Evolutionary conservation across 331 rosid genomes (phyloP), one percentile per base, ranked within the genome.

Genomic region (Malus hybrid): DNA sequence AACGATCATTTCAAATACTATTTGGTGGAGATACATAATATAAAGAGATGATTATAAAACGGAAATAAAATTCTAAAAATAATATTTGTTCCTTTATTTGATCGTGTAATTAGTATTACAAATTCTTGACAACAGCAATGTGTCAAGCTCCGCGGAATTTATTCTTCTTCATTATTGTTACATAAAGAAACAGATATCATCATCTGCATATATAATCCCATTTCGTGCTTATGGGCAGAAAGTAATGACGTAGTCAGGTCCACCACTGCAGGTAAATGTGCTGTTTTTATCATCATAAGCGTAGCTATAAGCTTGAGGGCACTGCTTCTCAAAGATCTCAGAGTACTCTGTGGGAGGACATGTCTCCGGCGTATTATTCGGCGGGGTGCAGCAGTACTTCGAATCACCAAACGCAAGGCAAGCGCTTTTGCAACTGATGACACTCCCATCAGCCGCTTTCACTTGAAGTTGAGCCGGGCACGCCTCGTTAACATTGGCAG

Each of bases 271-370:
- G 0, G 91, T 88, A n/a, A 90, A 88, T 0, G 89, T 85, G 54
- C 88, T 76, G 2, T 0, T 81, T 22, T 66, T 71, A 22, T 87
- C 91, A n/a, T 90, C 93, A 4, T 29, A 88, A 48, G 93, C 88
- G 27, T 88, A 88, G 63, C 89, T 85, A 62, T 90, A 86, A 48
- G 96, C 93, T 16, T 75, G 84, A 32, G 91, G 91, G 7, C 91
- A 90, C 15, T 74, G 82, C 0, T 33, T 0, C 82, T 82, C 6
- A 18, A 88, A 90, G 32, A 85, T 1, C 29, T 0, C 0, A 0
- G 93, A 80, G 67, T 80, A 90, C 0, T 57, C 1, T 0, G 89
- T 69, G 1, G 93, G 88, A 0, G 82, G 85, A 13, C 96, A 90
- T 5, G 32, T 85, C 0, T n/a, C 69, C 1, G 79, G 63, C 0